phyloP scores from a whole-genome alignment of 2,329 filamentous ascomycete species.

The Dryadomyces sulphureus region DNA sequence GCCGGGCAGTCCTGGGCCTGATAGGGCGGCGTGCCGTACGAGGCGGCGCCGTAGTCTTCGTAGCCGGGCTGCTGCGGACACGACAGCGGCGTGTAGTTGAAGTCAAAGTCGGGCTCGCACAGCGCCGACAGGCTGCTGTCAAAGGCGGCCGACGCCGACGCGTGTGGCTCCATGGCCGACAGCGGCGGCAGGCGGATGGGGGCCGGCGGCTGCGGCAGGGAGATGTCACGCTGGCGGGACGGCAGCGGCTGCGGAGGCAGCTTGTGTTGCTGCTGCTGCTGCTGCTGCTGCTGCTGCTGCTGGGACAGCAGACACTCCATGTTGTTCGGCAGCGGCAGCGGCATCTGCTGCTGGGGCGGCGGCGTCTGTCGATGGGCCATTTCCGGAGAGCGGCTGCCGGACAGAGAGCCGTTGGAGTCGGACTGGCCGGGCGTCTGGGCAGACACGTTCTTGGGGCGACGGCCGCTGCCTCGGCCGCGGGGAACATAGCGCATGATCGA shows the following conservation, averaged over 20 bases:
- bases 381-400: too few relatives aligned
- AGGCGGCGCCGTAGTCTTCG: too few relatives aligned
- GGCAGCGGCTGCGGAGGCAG: not conserved
- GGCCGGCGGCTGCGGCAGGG: not conserved
- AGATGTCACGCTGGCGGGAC: not conserved
- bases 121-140: not conserved
- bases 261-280: too few relatives aligned
- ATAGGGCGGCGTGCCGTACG: too few relatives aligned
- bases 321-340: not conserved
- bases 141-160: not conserved
- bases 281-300: too few relatives aligned
- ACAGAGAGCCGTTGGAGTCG: too few relatives aligned
- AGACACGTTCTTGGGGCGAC: not conserved
- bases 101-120: conserved; percentile 1
- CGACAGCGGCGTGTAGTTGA: not conserved
- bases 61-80: too few relatives aligned
- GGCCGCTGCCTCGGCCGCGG: not conserved
- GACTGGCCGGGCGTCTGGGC: not conserved
- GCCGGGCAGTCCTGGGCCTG: too few relatives aligned
- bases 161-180: not conserved
- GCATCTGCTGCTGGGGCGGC: not conserved
- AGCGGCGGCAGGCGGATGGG: not conserved
- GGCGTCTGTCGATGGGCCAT: too few relatives aligned
- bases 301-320: too few relatives aligned
- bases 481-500: not conserved